Base-by-base conservation (phyloP, 2,329 filamentous ascomycete genomes). In the Dactylonectria macrodidyma region DNA sequence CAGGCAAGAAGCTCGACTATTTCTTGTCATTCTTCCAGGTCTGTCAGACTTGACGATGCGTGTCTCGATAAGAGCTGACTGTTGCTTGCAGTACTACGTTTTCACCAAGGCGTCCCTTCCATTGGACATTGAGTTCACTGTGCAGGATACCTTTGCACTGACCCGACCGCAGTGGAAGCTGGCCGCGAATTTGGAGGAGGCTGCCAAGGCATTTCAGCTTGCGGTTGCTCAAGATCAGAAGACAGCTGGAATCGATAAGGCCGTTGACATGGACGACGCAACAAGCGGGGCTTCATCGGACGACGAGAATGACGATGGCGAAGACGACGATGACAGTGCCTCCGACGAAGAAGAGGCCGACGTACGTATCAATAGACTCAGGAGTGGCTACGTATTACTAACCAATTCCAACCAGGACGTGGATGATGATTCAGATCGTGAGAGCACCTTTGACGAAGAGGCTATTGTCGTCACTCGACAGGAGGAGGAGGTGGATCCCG, bases 1-100 rank as follows among this genome's bases (percentile, higher is more conserved):
- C 95, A 2, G 97, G 95, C 80, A 98, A 98, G 86, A 99, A 98
- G 82, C 88, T 99, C 10, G 96, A 99, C 77, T 98, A 97, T 80
- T 99, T 98, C 81, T 85, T 99, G 68, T 95, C 93, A 0, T 98
- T 98, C 82, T 94, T 99, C 76, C 95, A 97, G 85, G 90, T 92
- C 78, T 57, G 48, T 19, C 5, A 3, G 38, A 50, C 10, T 5
- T 11, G 16, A 11, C 34, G 12, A 19, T 7, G 12, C n/a, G 4
- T n/a, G 3, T 11, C 8, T 2, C 9, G 0, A 5, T 6, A 5
- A 30, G 19, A 24, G 24, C 50, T 26, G 38, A 10, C 12, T 8
- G 24, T n/a, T 46, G 5, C 10, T 51, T n/a, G 56, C 71, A 93
- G 88, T 98, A 98, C 81, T 99, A 99, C 81, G 92, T 98, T 73